Conservation (phyloP, 148 eudicot species). For the Arbutus unedo region DNA sequence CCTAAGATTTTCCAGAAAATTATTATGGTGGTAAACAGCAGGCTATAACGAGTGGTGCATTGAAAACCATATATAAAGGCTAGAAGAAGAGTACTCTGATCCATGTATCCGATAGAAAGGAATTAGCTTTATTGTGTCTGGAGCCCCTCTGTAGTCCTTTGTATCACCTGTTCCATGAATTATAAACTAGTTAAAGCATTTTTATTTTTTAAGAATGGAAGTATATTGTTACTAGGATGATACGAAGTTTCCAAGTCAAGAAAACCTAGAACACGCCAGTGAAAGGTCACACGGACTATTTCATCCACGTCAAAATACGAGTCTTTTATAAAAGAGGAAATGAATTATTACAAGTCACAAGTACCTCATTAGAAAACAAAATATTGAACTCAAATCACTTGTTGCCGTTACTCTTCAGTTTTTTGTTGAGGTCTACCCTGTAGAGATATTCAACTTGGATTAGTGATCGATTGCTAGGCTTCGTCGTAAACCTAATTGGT, state of each 20-base stretch:
- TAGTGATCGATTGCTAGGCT: too few relatives aligned
- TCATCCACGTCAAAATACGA: not conserved
- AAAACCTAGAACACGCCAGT: not conserved
- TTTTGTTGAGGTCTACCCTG: too few relatives aligned
- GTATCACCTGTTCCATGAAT: conserved; percentile 13
- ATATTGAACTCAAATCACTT: too few relatives aligned
- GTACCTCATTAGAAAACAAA: too few relatives aligned
- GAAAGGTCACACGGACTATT: not conserved
- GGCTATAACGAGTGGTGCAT: not conserved
- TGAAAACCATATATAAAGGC: not conserved
- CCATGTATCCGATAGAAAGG: conserved; percentile 13
- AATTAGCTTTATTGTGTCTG: not conserved
- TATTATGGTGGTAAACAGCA: not conserved
- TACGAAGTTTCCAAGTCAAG: not conserved
- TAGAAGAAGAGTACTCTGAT: conserved; percentile 16
- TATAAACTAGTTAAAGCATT: conserved; percentile 1
- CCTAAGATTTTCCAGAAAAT: not conserved
- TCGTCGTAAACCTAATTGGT: too few relatives aligned
- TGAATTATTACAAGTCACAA: not conserved
- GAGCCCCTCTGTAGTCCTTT: conserved; percentile 7
- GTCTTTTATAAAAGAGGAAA: not conserved
- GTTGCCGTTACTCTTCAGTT: too few relatives aligned
- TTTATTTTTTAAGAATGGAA: not conserved
- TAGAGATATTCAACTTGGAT: too few relatives aligned
- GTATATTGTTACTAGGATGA: not conserved